Percentiles rank a stretch among this genome's conserved stretches.
phyloP scores from a whole-genome alignment of 2,329 filamentous ascomycete genomes.

The Pseudogymnoascus sp. region DNA sequence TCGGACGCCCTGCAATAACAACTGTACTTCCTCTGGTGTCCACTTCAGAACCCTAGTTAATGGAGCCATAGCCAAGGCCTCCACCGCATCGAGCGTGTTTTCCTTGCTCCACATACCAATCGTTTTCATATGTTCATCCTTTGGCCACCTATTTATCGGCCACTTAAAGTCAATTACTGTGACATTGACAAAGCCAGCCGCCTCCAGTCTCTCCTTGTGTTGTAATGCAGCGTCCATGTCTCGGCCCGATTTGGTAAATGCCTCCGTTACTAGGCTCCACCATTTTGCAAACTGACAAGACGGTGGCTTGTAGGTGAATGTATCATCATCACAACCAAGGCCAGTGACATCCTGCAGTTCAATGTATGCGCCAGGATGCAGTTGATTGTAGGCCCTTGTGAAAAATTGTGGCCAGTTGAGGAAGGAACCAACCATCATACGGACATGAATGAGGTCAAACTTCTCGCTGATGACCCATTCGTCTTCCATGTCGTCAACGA shows the following conservation, averaged over 20 bases:
- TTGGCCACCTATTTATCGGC: slow-evolving; percentile 45
- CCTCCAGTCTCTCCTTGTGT: slow-evolving; percentile 19
- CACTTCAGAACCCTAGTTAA: slow-evolving; percentile 22
- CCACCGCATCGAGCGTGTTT: slow-evolving; percentile 24
- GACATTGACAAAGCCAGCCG: slow-evolving; percentile 21
- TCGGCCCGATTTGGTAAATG: slow-evolving; percentile 27
- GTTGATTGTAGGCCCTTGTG: slow-evolving; percentile 10
- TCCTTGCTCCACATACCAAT: slow-evolving; percentile 17
- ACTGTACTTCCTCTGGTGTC: slow-evolving; percentile 24
- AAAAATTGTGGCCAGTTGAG: slow-evolving; percentile 16
- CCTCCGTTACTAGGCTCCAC: slow-evolving; percentile 26
- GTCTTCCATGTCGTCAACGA: slow-evolving; percentile 24
- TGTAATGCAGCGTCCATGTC: slow-evolving; percentile 26
- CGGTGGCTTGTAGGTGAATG: slow-evolving; percentile 7
- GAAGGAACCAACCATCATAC: slow-evolving; percentile 15
- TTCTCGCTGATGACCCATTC: slow-evolving; percentile 34
- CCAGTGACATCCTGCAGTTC: slow-evolving; percentile 27
- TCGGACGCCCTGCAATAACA: slow-evolving; percentile 28
- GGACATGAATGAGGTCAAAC: slow-evolving; percentile 25
- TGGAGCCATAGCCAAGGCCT: slow-evolving; percentile 22
- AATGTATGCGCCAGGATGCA: slow-evolving; percentile 27
- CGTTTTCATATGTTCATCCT: slow-evolving; percentile 32
- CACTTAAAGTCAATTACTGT: slow-evolving; percentile 40
- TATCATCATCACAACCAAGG: slow-evolving; percentile 31
- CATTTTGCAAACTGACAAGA: slow-evolving; percentile 16